Conservation (phyloP, 2,329 filamentous ascomycete genomes). For the Hymenotorrendiella dingleyae region DNA sequence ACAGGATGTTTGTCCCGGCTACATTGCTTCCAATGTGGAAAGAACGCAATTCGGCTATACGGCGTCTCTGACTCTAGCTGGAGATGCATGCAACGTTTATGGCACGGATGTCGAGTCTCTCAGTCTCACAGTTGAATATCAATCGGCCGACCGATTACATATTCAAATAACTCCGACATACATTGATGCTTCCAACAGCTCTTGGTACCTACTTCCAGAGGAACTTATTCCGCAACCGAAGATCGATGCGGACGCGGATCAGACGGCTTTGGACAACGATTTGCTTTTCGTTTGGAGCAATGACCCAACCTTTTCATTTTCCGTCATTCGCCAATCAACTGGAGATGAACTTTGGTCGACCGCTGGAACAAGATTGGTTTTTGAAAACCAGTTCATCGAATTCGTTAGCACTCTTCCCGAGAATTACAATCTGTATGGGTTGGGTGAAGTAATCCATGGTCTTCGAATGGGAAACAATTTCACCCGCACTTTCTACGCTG, state of each 20-base stretch:
- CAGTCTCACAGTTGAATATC: constrained; percentile 61
- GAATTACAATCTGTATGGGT: constrained; percentile 69
- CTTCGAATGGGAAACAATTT: constrained; percentile 68
- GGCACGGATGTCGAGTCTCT: constrained; percentile 67
- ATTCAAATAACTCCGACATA: constrained; percentile 64
- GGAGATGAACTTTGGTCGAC: constrained; percentile 66
- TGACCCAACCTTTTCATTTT: constrained; percentile 61
- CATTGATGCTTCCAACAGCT: constrained; percentile 53
- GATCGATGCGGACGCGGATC: constrained; percentile 35
- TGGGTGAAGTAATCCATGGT: constrained; percentile 68
- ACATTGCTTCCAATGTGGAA: constrained; percentile 55
- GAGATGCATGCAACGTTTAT: constrained; percentile 68
- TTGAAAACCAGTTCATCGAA: constrained; percentile 73
- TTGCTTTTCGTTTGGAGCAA: constrained; percentile 49
- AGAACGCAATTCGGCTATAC: constrained; percentile 51
- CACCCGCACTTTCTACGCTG: constrained; percentile 62
- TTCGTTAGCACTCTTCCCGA: constrained; percentile 60
- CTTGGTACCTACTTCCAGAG: constrained; percentile 63
- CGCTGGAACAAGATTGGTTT: constrained; percentile 57
- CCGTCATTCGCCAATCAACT: constrained; percentile 51
- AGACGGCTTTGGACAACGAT: constrained; percentile 43
- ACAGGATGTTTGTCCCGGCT: constrained; percentile 56
- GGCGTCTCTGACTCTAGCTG: constrained; percentile 65
- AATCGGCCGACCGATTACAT: constrained; percentile 59
- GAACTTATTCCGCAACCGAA: constrained; percentile 41